Base-by-base conservation (phyloP, 306 rosid species). In the Castanea mollissima region DNA sequence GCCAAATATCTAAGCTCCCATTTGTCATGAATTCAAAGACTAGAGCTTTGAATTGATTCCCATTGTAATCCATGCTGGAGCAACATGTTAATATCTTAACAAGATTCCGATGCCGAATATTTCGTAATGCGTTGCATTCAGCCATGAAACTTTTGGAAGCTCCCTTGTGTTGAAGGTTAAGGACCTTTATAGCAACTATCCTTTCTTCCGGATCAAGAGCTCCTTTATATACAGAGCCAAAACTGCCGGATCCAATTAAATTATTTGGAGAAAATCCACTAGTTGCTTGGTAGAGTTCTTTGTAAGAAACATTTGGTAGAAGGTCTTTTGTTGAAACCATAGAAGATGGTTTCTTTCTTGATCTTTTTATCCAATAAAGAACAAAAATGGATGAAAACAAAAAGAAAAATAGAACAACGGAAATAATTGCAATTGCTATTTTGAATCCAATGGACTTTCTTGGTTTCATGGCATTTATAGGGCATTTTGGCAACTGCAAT, bases 1-100 rank as follows among this genome's bases (percentile, higher is more conserved):
- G 1, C 86, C 83, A 83, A 12, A 27, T 29, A 59, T 83, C 87
- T 23, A 83, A 79, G 81, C 78, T 83, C 64, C 84, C 84, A 63
- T 79, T 71, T 71, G 20, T 62, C 87, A 83, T 80, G 55, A 63
- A 80, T 10, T 64, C 55, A 46, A 79, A 83, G 19, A 83, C 83
- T 1, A 83, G 59, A 71, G 84, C 87, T 76, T 83, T 75, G n/a
- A 83, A 83, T 35, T 75, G 80, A 38, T 70, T 74, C 11, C 83
- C 86, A 5, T 55, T 44, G 72, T 79, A 80, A 71, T 76, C 81
- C 0, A 9, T 16, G 49, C 76, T 72, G 0, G 84, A 79, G 59
- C 86, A 79, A 49, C 84, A 79, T 71, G 87, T 83, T 32, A 79
- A 46, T 79, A 83, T 56, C 54, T 76, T 69, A 41, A 83, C 75